phyloP scores from a whole-genome alignment of 768 basidiomycete genomes.

The Tricholoma flavovirens region DNA sequence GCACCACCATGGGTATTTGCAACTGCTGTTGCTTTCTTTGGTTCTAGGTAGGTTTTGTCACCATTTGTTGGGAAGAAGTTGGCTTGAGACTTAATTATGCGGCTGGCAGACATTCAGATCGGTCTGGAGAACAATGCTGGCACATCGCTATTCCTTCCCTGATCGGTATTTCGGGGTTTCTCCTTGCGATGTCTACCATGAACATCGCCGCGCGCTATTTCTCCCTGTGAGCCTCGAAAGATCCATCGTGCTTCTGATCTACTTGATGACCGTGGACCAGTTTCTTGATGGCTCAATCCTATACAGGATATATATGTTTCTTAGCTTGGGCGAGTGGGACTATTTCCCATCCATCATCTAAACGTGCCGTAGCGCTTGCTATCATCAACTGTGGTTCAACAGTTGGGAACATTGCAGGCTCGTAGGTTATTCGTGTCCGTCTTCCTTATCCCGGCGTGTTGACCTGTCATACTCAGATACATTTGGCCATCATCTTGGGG shows the following conservation, averaged over 20 bases:
- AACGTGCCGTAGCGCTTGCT: conserved; percentile 78
- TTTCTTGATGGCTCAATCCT: conserved; percentile 76
- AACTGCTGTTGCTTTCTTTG: conserved; percentile 48
- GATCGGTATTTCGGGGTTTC: conserved; percentile 67
- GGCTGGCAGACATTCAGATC: conserved; percentile 64
- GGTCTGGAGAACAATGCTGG: conserved; percentile 65
- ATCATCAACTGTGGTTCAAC: conserved; percentile 77
- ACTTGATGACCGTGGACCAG: conserved; percentile 22
- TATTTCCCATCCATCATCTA: conserved; percentile 71
- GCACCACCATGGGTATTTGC: conserved; percentile 79
- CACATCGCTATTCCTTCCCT: conserved; percentile 55
- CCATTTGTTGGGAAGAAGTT: neutral
- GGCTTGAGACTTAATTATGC: conserved; percentile 2
- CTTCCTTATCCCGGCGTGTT: neutral
- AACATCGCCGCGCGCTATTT: conserved; percentile 64
- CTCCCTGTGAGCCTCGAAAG: conserved; percentile 43
- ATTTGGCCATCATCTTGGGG: conserved; percentile 65
- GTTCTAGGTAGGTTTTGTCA: conserved; percentile 37
- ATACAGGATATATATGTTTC: conserved; percentile 63
- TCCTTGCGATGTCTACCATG: conserved; percentile 68
- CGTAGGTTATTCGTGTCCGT: conserved; percentile 42
- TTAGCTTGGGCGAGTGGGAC: conserved; percentile 45
- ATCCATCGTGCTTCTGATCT: neutral
- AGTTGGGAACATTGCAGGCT: conserved; percentile 79
- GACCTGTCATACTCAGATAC: conserved; percentile 35